Evolutionary conservation across 2,329 filamentous ascomycete genomes (phyloP).

Genomic region (Botrytis pseudocinerea): DNA sequence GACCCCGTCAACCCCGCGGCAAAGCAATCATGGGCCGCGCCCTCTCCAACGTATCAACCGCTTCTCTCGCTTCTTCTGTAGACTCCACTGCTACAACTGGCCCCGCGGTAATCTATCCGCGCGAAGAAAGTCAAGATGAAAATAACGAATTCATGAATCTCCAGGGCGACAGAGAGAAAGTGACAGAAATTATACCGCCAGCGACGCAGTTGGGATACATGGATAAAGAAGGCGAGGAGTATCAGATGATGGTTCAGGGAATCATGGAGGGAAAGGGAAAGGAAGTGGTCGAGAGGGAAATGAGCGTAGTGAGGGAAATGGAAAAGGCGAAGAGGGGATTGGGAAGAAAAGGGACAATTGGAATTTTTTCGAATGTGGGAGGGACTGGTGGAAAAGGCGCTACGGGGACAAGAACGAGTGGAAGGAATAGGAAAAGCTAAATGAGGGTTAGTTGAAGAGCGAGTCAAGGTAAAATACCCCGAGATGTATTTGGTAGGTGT

Average conservation of each 20-base stretch:
- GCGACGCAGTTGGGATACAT: slow-evolving; percentile 39
- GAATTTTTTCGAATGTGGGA: not conserved
- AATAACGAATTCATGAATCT: slow-evolving; percentile 15
- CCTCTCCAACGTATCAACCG: slow-evolving; percentile 57
- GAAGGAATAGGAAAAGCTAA: not conserved
- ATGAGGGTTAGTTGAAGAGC: not conserved
- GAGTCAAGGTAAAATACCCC: not conserved
- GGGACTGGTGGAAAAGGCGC: not conserved
- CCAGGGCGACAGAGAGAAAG: slow-evolving; percentile 8
- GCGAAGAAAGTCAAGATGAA: not conserved
- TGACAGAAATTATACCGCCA: not conserved
- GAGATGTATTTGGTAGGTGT: not conserved
- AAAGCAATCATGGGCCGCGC: slow-evolving; percentile 55
- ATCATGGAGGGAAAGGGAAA: slow-evolving; percentile 39
- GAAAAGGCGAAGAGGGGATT: not conserved
- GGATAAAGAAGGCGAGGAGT: slow-evolving; percentile 39
- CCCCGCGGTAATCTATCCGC: slow-evolving; percentile 35
- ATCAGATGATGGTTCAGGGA: slow-evolving; percentile 36
- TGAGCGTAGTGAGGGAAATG: slow-evolving; percentile 28
- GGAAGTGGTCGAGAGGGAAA: slow-evolving; percentile 22
- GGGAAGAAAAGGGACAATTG: slow-evolving; percentile 10
- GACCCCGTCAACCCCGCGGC: slow-evolving; percentile 32
- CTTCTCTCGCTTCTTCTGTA: slow-evolving; percentile 44
- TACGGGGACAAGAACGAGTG: slow-evolving; percentile 7
- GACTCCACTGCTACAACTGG: slow-evolving; percentile 43